phyloP scores from a whole-genome alignment of 305 asterid species.

The Fraxinus sp. region DNA sequence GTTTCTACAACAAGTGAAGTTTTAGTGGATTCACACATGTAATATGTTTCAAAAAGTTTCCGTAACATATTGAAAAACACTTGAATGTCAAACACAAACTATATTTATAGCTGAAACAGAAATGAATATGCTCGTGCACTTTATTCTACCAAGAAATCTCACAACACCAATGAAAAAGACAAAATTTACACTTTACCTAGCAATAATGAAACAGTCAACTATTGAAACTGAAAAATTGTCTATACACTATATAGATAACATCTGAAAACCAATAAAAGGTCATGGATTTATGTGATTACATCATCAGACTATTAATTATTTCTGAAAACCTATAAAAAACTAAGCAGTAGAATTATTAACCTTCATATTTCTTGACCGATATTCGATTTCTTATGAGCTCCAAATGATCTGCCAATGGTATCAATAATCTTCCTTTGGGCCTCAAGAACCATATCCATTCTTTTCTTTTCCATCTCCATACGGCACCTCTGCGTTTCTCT shows the following conservation, averaged over 20 bases:
- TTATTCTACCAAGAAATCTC: not conserved
- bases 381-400: slow-evolving; percentile 53
- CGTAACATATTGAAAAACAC: not conserved
- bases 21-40: not conserved
- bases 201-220: slow-evolving; percentile 22
- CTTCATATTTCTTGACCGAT: slow-evolving; percentile 42
- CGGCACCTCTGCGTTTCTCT: slow-evolving; percentile 57
- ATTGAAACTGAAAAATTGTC: slow-evolving; percentile 12
- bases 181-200: not conserved
- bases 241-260: slow-evolving; percentile 18
- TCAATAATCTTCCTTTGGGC: slow-evolving; percentile 73
- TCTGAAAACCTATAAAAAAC: slow-evolving; percentile 5
- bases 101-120: not conserved
- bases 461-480: slow-evolving; percentile 86
- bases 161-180: not conserved
- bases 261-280: not conserved
- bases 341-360: not conserved
- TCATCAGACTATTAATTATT: slow-evolving; percentile 7
- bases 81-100: not conserved
- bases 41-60: not conserved
- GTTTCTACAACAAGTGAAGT: no score
- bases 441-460: slow-evolving; percentile 75
- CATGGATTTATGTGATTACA: slow-evolving; percentile 21
- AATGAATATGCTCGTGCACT: not conserved
- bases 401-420: slow-evolving; percentile 61